Percentiles rank a stretch among this genome's conserved stretches.
Conservation (phyloP, 2,329 filamentous ascomycete genomes). For the Pezicula neosporulosa region DNA sequence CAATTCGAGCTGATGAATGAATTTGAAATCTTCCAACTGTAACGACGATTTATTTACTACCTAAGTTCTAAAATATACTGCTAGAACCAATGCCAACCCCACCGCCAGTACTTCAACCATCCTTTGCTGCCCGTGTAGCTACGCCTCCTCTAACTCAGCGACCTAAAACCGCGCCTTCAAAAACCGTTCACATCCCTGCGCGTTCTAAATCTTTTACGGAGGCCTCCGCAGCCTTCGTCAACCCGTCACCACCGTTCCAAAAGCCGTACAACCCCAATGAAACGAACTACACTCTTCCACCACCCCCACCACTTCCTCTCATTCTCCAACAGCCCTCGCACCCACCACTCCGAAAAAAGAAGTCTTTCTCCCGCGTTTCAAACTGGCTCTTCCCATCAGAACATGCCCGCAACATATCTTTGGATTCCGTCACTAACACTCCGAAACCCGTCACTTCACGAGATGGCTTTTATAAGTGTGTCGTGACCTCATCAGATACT, state of each 20-base stretch:
- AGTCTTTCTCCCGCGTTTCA: conserved; percentile 61
- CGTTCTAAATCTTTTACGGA: conserved; percentile 27
- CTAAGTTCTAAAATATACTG: conserved; percentile 7
- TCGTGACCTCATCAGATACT: conserved; percentile 28
- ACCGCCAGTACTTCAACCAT: conserved; percentile 47
- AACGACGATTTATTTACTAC: no score
- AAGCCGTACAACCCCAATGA: conserved; percentile 7
- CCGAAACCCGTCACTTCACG: conserved; percentile 47
- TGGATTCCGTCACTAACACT: conserved; percentile 51
- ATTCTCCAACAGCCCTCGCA: conserved; percentile 43
- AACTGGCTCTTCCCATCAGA: conserved; percentile 50
- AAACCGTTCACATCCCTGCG: conserved; percentile 30
- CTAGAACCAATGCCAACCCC: conserved; percentile 53
- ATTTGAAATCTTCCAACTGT: no score
- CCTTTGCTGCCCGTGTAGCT: conserved; percentile 33
- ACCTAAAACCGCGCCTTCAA: conserved; percentile 31
- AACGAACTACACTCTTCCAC: conserved; percentile 9
- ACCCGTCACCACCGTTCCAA: conserved; percentile 6
- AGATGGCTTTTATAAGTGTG: conserved; percentile 58
- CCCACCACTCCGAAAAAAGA: conserved; percentile 63
- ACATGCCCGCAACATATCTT: conserved; percentile 35
- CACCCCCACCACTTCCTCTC: conserved; percentile 52
- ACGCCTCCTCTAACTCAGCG: conserved; percentile 17
- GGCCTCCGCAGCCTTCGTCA: conserved; percentile 23
- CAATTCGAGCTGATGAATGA: neutral